phyloP scores from a whole-genome alignment of 768 basidiomycete species.

The Tricholoma hemisulphureum region DNA sequence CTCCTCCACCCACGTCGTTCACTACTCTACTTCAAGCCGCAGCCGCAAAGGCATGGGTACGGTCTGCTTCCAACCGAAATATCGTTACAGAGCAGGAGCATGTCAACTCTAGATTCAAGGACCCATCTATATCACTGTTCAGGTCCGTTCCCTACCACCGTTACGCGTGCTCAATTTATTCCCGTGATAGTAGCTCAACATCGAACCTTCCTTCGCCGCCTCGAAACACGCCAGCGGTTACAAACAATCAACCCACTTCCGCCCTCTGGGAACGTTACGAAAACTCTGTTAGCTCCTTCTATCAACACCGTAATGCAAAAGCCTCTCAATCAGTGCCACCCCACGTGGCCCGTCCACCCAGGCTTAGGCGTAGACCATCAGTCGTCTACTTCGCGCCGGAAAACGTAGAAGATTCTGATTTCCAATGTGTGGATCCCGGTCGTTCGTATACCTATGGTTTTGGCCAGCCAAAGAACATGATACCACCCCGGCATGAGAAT shows the following conservation, averaged over 20 bases:
- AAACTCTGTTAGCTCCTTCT: neutral
- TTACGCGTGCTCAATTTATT: neutral
- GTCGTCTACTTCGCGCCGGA: constrained; percentile 20
- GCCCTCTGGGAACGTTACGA: neutral
- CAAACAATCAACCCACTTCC: neutral
- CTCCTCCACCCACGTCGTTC: constrained; percentile 31
- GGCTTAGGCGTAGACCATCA: neutral
- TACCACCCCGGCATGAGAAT: constrained; percentile 8
- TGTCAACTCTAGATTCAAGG: neutral
- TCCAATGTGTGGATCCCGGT: constrained; percentile 24
- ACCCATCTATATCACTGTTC: neutral
- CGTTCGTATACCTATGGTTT: constrained; percentile 4
- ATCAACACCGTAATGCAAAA: neutral
- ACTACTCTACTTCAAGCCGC: constrained; percentile 44
- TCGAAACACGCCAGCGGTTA: neutral
- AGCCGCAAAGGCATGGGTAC: constrained; percentile 49
- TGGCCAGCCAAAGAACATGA: neutral
- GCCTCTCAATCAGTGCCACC: neutral
- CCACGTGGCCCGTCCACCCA: neutral
- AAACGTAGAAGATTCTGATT: constrained; percentile 24
- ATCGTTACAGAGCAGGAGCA: neutral
- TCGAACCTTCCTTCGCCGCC: neutral
- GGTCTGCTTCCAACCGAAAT: constrained; percentile 5
- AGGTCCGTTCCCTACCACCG: neutral
- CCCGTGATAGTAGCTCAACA: neutral